Evolutionary conservation across 148 eudicot species (phyloP), one percentile per base, ranked within the genome.

Genomic region (Salicornia ramosissima): DNA sequence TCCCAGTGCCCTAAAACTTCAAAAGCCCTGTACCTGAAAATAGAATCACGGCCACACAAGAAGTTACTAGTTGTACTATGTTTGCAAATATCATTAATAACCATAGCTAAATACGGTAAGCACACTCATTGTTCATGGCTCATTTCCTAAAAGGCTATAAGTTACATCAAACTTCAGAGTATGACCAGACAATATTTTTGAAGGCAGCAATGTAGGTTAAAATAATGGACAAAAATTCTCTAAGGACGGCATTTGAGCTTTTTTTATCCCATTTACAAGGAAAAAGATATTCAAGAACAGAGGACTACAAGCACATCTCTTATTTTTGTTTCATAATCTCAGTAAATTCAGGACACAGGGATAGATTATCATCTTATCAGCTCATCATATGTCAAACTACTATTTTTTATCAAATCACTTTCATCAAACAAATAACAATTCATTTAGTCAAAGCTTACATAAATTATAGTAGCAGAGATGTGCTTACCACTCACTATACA

Each of bases 401-500:
- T 14, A 18, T 47, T 14, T 18, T 30, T 25, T 12, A 71, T 29
- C 56, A 45, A 43, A 21, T 7, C 5, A 18, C 5, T 26, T 71
- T 42, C 11, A 15, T 18, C 42, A 25, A 5, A 55, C 33, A 43
- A n/a, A 71, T 16, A 28, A 33, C 33, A 50, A 19, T 34, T 18
- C 30, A 50, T 19, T 33, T 18, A 53, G 16, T 47, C 16, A 63
- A 19, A 25, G 12, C 9, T 34, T 2, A 19, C 42, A 50, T 2
- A 22, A 21, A 22, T 40, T 31, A 2, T 9, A 52, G 31, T 40
- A 18, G 42, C 19, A 51, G 54, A 43, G 30, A 70, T 28, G 39
- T 51, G 58, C 74, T 64, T 76, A 76, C 79, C 70, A 45, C 26
- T 29, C 30, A 59, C 50, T 46, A 51, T 10, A 14, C 60, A 42